Base-by-base conservation (phyloP, 305 asterid genomes). In the Euphrasia arctica region DNA sequence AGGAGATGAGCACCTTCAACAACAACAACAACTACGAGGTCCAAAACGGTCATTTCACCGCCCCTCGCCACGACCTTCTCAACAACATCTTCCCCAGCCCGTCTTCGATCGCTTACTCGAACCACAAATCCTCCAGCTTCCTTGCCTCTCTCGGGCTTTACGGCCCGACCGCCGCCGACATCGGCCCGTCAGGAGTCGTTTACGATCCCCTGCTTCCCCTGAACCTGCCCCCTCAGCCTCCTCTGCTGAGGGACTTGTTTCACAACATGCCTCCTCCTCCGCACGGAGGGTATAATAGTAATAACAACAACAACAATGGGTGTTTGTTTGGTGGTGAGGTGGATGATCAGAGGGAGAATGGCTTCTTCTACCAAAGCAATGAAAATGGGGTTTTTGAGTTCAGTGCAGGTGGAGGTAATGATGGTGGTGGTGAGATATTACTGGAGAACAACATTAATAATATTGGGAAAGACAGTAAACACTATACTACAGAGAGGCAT, bases 161-260 rank as follows among this genome's bases (percentile, higher is more conserved):
- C 3, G 91, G 91, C 2, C 27, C 27, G 27, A 89, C 87, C 63
- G 68, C 74, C 31, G 77, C 62, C 2, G 74, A 36, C 5, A 78
- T 72, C 78, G 0, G 64, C 70, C 27, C 41, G n/a, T 62, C 78
- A 34, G 69, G 72, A 1, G 66, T 65, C 41, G 79, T 71, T 18
- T 91, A 80, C 48, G 98, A 92, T 63, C 90, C 97, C 13, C 57
- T 83, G 42, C 68, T 89, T 60, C 98, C 97, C 25, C 63, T 89
- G 65, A 87, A 77, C 60, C 87, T 85, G 3, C 87, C 84, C 0
- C 96, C 93, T 10, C 96, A 87, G 70, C 95, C 97, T 4, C 96
- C 96, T 9, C 61, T 81, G 62, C 28, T 87, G 60, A 81, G 90
- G 54, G 98, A 92, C 72, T 70, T 92, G 50, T 85, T 92, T 29